phyloP scores from a whole-genome alignment of 202 grass and related monocot species.

The Carex arenaria region DNA sequence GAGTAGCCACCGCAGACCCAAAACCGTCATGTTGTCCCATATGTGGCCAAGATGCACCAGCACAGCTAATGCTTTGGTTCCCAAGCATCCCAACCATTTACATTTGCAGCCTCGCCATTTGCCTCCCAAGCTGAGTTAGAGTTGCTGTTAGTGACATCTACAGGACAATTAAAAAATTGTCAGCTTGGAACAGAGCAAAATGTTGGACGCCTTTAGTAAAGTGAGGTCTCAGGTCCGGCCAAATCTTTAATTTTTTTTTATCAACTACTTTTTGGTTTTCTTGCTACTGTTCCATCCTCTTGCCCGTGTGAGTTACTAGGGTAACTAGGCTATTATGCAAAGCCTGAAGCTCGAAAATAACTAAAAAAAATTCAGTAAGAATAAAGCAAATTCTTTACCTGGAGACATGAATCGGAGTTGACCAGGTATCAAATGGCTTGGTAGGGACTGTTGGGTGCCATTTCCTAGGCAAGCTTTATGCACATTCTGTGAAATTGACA shows the following conservation, averaged over 20 bases:
- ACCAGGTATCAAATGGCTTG: slow-evolving; percentile 6
- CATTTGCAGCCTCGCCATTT: slow-evolving; percentile 1
- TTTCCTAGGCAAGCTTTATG: neutral
- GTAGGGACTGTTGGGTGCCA: neutral
- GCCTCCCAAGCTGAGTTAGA: neutral
- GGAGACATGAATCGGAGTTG: neutral
- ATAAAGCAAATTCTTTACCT: neutral
- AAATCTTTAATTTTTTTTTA: neutral
- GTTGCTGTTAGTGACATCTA: neutral
- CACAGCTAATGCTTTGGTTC: no score
- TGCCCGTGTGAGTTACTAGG: no score
- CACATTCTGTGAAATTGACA: no score
- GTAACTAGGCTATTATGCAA: no score
- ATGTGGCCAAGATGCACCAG: no score
- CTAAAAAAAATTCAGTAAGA: neutral
- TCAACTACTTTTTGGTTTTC: neutral
- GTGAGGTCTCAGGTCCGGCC: neutral
- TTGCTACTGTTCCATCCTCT: no score
- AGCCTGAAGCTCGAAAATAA: no score
- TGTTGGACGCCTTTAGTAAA: neutral
- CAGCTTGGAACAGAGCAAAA: neutral
- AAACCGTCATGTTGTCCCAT: no score
- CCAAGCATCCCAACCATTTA: neutral
- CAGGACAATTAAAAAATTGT: neutral
- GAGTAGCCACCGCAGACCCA: no score